Evolutionary conservation across 192 early-diverging fungal genomes (phyloP).

Genomic region (Geranomyces michiganensis): DNA sequence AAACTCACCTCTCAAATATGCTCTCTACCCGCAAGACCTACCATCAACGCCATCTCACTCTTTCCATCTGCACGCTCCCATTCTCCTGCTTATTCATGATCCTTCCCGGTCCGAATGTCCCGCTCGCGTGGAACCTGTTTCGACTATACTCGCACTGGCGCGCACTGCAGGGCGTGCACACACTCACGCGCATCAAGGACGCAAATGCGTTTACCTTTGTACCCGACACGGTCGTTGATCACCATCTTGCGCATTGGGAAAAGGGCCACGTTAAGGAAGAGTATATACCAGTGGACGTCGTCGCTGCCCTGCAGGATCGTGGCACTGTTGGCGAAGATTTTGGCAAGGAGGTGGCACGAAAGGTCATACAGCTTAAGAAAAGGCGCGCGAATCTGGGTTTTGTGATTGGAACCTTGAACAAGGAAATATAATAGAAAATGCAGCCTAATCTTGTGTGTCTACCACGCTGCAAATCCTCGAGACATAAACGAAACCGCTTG

Average conservation of each 20-base stretch:
- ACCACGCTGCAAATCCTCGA: no score
- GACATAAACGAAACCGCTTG: no score
- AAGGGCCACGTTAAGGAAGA: slow-evolving; percentile 1
- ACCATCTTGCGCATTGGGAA: slow-evolving; percentile 11
- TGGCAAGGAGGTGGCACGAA: slow-evolving; percentile 3
- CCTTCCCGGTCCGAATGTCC: slow-evolving; percentile 41
- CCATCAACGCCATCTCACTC: slow-evolving; percentile 20
- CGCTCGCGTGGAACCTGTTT: slow-evolving; percentile 39
- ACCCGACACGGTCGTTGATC: neutral
- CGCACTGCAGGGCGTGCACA: slow-evolving; percentile 33
- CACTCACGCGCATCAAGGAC: slow-evolving; percentile 13
- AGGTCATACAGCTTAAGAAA: slow-evolving; percentile 11
- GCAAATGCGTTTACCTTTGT: slow-evolving; percentile 5
- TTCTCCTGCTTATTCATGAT: slow-evolving; percentile 29
- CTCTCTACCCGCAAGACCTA: neutral
- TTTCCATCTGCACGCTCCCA: slow-evolving; percentile 26
- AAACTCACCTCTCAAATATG: slow-evolving; percentile 15
- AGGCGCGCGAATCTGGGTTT: neutral
- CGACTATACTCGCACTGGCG: slow-evolving; percentile 36
- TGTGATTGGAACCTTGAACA: slow-evolving; percentile 3
- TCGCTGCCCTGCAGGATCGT: neutral
- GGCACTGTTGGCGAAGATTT: neutral
- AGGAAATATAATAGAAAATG: slow-evolving; percentile 7
- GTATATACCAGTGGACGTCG: slow-evolving; percentile 15
- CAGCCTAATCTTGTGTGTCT: no score